Conservation (phyloP, 73 alveolate species). For the Tetrahymena thermophila region DNA sequence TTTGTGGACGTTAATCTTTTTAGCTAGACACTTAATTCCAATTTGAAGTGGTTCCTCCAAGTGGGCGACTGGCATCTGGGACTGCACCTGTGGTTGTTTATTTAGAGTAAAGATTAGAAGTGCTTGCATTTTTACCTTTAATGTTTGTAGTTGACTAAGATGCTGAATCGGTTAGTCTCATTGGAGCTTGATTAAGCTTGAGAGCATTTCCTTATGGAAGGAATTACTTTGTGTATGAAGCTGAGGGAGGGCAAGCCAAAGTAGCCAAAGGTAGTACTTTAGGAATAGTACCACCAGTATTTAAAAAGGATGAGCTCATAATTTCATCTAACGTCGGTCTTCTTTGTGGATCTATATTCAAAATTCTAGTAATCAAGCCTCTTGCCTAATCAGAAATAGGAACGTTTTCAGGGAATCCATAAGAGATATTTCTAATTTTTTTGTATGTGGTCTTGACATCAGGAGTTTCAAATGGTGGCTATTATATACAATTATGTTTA, state of each 20-base stretch:
- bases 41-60: background rate
- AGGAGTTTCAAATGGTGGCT: conserved; percentile 87
- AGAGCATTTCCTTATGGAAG: conserved; percentile 45
- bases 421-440: conserved; percentile 78
- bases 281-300: conserved; percentile 79
- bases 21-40: background rate
- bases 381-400: conserved; percentile 85
- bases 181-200: background rate
- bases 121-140: conserved; percentile 17
- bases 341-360: conserved; percentile 68
- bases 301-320: conserved; percentile 44
- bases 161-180: background rate
- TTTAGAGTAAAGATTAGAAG: background rate
- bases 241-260: conserved; percentile 90
- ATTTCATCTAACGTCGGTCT: conserved; percentile 55
- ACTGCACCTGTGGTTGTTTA: background rate
- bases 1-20: background rate
- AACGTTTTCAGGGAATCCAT: conserved; percentile 84
- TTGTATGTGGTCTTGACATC: conserved; percentile 87
- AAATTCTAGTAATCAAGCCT: conserved; percentile 72
- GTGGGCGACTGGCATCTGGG: background rate
- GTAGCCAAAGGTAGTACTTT: conserved; percentile 89
- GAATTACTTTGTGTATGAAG: conserved; percentile 75
- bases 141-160: conserved; percentile 20
- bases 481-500: background rate